A percentile compares a stretch with the other conserved stretches of the same genome.
Evolutionary conservation across 371 early-diverging fungal genomes (phyloP).

Genomic region (Lichtheimia corymbifera): DNA sequence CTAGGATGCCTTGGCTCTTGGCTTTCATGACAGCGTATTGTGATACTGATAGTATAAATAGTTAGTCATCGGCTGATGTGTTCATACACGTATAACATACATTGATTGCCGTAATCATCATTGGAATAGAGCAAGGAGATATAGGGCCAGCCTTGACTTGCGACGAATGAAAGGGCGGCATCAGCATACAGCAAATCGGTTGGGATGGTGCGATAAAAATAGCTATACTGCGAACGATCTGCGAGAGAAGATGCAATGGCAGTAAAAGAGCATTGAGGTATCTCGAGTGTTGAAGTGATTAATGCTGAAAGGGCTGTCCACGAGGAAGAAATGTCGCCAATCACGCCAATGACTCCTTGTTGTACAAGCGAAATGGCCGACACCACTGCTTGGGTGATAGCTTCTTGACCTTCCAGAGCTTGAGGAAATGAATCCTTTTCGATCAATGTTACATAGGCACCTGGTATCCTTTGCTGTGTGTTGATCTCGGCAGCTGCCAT

Average conservation of each 20-base stretch:
- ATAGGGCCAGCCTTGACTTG: conserved; percentile 53
- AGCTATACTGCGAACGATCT: conserved; percentile 53
- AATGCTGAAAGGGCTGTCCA: conserved; percentile 58
- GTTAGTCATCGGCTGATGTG: too few species aligned
- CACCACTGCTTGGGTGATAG: conserved; percentile 53
- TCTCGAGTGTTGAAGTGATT: conserved; percentile 58
- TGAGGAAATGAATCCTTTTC: conserved; percentile 62
- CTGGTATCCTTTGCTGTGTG: conserved; percentile 49
- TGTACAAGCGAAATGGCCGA: conserved; percentile 58
- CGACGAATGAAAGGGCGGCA: conserved; percentile 52
- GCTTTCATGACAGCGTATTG: conserved; percentile 46
- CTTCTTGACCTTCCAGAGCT: conserved; percentile 39
- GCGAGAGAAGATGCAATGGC: conserved; percentile 59
- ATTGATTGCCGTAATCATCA: conserved; percentile 53
- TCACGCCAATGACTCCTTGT: conserved; percentile 55
- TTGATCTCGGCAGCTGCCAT: conserved; percentile 61
- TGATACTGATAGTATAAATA: conserved; percentile 53
- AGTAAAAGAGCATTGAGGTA: conserved; percentile 62
- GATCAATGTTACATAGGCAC: conserved; percentile 57
- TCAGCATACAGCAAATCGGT: conserved; percentile 52
- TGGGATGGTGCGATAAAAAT: conserved; percentile 58
- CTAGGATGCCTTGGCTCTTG: conserved; percentile 33
- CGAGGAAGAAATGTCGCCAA: conserved; percentile 63
- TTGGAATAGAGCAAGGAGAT: conserved; percentile 54
- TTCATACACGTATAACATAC: too few species aligned